Conservation (phyloP, 2,329 filamentous ascomycete species). For the Aspergillus versicolor region DNA sequence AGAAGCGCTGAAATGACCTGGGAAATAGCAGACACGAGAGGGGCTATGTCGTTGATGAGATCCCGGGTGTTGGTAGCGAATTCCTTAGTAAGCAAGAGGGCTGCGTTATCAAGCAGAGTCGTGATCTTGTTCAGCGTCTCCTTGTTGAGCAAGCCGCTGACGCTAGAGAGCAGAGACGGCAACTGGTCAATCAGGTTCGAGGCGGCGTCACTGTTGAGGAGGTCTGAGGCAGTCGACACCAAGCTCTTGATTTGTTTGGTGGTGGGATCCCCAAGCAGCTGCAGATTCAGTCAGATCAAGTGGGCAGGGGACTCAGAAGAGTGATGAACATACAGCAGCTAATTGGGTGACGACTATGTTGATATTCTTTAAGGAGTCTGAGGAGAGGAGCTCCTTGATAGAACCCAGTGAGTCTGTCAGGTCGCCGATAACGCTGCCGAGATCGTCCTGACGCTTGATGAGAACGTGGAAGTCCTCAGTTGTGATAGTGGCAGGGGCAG, state of each 20-base stretch:
- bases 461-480: constrained; percentile 5
- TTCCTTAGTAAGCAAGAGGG: constrained; percentile 1
- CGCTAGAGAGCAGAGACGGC: constrained; percentile 2
- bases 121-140: constrained; percentile 2
- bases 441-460: background rate
- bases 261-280: constrained; percentile 7
- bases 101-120: constrained; percentile 8
- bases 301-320: no score
- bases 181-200: constrained; percentile 6
- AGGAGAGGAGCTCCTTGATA: constrained; percentile 11
- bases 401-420: constrained; percentile 5
- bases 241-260: constrained; percentile 9
- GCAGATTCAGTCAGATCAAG: no score
- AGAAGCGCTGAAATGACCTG: constrained; percentile 13
- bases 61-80: no score
- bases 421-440: constrained; percentile 8
- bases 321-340: no score
- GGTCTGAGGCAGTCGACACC: background rate
- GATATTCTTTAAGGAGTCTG: constrained; percentile 13
- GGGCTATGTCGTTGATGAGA: constrained; percentile 10
- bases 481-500: background rate
- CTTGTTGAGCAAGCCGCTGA: constrained; percentile 8
- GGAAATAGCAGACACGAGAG: constrained; percentile 9
- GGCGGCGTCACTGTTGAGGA: constrained; percentile 7
- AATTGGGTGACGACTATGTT: constrained; percentile 5